phyloP scores from a whole-genome alignment of 2,329 filamentous ascomycete species.

The Dothideomycetes sp. region DNA sequence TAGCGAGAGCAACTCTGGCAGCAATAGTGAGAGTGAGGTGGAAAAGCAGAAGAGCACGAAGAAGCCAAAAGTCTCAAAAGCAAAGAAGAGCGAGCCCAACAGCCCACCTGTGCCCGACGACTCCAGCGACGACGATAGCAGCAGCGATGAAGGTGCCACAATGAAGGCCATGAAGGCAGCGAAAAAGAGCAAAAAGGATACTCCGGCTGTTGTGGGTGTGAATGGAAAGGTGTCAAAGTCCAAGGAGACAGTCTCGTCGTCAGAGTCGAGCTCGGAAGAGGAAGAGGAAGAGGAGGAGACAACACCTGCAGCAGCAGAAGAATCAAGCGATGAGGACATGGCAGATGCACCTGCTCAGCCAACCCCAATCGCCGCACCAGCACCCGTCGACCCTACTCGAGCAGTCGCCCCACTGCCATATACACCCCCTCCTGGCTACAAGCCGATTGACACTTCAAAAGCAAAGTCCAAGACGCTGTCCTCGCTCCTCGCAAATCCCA shows the following conservation, averaged over 20 bases:
- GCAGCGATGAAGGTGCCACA: slow-evolving; percentile 2
- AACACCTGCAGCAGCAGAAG: slow-evolving; percentile 13
- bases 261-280: slow-evolving; percentile 14
- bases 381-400: neutral
- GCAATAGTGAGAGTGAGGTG: slow-evolving; percentile 23
- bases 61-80: slow-evolving; percentile 14
- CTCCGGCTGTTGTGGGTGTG: slow-evolving; percentile 10
- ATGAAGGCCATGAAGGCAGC: slow-evolving; percentile 2
- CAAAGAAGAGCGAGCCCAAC: slow-evolving; percentile 12
- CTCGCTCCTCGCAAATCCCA: slow-evolving; percentile 45
- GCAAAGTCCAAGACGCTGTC: slow-evolving; percentile 19
- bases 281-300: slow-evolving; percentile 23
- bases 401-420: slow-evolving; percentile 15
- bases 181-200: slow-evolving; percentile 13
- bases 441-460: slow-evolving; percentile 35
- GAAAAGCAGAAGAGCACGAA: slow-evolving; percentile 15
- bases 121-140: slow-evolving; percentile 8
- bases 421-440: slow-evolving; percentile 34
- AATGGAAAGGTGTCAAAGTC: slow-evolving; percentile 14
- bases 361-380: slow-evolving; percentile 1
- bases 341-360: slow-evolving; percentile 12
- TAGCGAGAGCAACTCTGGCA: slow-evolving; percentile 16
- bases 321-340: slow-evolving; percentile 15
- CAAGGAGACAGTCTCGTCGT: neutral
- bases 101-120: slow-evolving; percentile 16